Evolutionary conservation across 345 rosid species (phyloP), one percentile per base, ranked within the genome.

Genomic region (Pistacia vera): DNA sequence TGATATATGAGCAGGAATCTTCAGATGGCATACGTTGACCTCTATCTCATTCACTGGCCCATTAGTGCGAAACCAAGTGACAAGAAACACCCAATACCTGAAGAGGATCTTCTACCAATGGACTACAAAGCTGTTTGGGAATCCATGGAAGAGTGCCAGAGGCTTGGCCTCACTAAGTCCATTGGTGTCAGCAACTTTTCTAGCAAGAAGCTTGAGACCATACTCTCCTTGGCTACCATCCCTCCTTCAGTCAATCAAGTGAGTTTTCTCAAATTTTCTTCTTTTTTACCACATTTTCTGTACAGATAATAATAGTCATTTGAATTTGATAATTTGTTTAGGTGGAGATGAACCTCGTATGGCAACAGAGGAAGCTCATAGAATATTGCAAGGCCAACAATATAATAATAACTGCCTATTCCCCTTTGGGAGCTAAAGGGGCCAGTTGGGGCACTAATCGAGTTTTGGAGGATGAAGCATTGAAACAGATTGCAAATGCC

Each of bases 151-250:
- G 71, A 72, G 52, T 78, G 81, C 63, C 81, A 72, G 55, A 41
- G 60, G 55, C 64, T 63, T 68, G 71, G 82, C 57, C 78, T 79
- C 36, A 49, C 78, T 0, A 74, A 79, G 46, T 46, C 70, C 25
- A 68, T 68, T 55, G 78, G 78, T 20, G 75, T 68, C 49, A 68
- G 71, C 71, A 79, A 79, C 82, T 74, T 79, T 58, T 74, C 82
- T 55, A 54, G 60, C 71, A 74, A 68, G 70, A 74, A 74, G 41
- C 69, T 74, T n/a, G 59, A 59, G 54, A 25, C 11, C n/a, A 33
- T 69, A 44, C 75, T 79, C 2, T 2, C 70, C 30, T 17, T 28
- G 3, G 74, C 82, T 46, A 68, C 55, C 55, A 69, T 74, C 44
- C 75, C 78, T 52, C 82, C 82, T 7, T 41, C 74, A 11, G 75